phyloP scores from a whole-genome alignment of 129 eudicot species.

The sunflower (Helianthus annuus) region DNA sequence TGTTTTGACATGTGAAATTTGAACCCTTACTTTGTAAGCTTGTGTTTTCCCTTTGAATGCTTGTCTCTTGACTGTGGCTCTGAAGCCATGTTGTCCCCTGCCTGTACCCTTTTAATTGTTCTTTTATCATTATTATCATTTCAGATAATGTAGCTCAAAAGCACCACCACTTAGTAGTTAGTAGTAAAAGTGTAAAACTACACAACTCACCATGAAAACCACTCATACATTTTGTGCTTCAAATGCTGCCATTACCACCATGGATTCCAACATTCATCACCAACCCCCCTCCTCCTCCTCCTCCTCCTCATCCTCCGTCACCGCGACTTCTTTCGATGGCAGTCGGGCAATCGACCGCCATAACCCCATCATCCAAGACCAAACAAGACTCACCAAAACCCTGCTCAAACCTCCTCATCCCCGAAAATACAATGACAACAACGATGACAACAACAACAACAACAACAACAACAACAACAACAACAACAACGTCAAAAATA shows the following conservation, averaged over 20 bases:
- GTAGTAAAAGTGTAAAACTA: neutral
- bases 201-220: conserved; percentile 26
- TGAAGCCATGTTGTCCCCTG: neutral
- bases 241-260: conserved; percentile 45
- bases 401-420: conserved; percentile 16
- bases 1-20: neutral
- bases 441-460: neutral
- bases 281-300: conserved; percentile 33
- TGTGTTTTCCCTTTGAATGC: neutral
- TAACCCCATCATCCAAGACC: conserved; percentile 81
- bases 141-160: conserved; percentile 22
- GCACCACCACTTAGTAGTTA: conserved; percentile 19
- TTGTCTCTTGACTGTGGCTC: neutral
- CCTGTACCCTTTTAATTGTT: neutral
- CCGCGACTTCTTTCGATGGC: conserved; percentile 10
- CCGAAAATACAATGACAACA: neutral
- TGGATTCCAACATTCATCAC: conserved; percentile 31
- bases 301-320: conserved; percentile 27
- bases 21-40: neutral
- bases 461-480: too few relatives aligned
- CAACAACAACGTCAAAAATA: neutral
- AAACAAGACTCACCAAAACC: conserved; percentile 37
- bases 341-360: conserved; percentile 86
- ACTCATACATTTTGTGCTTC: conserved; percentile 53
- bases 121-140: too few relatives aligned